phyloP scores from a whole-genome alignment of 2,329 filamentous ascomycete species.

The Graphiopsis chlorocephala region DNA sequence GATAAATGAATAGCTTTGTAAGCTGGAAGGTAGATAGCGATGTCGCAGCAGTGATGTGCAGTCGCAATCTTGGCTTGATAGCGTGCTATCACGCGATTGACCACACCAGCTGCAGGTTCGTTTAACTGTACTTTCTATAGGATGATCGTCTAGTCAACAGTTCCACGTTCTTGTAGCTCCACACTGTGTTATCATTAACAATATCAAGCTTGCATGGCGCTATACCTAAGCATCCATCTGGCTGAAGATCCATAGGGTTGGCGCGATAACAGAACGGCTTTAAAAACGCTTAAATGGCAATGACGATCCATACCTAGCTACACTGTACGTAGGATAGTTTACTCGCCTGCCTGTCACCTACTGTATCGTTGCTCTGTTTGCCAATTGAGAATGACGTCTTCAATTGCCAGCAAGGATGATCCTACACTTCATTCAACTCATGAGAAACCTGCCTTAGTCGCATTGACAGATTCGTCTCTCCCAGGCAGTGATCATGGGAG shows the following conservation, averaged over 20 bases:
- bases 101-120: neutral
- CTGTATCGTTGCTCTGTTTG: neutral
- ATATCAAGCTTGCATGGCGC: constrained; percentile 3
- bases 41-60: neutral
- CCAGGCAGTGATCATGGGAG: neutral
- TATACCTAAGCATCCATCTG: neutral
- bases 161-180: neutral
- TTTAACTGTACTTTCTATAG: neutral
- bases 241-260: neutral
- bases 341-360: neutral
- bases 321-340: neutral
- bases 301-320: neutral
- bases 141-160: neutral
- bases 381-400: neutral
- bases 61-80: constrained; percentile 1
- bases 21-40: neutral
- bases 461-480: neutral
- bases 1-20: neutral
- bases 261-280: neutral
- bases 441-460: neutral
- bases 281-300: neutral
- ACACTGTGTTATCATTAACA: neutral
- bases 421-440: neutral
- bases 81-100: neutral
- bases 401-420: neutral